Base-by-base conservation (phyloP, 202 grass and related monocot species). In the Tripidium arundinaceum region DNA sequence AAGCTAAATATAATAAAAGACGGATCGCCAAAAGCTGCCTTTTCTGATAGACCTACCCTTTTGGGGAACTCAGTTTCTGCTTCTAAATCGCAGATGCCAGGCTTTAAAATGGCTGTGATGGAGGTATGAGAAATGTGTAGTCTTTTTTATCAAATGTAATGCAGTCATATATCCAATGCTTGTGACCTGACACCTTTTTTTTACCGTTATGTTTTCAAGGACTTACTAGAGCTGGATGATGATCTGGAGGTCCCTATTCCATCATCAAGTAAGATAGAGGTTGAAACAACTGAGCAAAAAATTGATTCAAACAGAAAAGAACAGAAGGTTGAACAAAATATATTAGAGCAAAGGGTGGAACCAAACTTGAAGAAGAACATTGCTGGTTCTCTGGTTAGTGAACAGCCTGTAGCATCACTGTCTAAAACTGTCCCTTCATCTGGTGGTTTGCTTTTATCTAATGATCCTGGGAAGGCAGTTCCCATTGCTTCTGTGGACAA, bases 61-160 rank as follows among this genome's bases (percentile, higher is more conserved):
- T 83, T 28, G 12, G 38, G 22, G 25, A 69, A 84, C 82, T 83
- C 86, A 31, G 19, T 69, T 77, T 60, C 69, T 61, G 54, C 66
- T 77, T 57, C 69, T 46, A 61, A 50, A 86, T 82, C 79, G 15
- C 19, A 21, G 29, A 85, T 72, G 27, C 79, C 83, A 80, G 79
- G 69, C 61, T 91, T 91, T 77, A 85, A 88, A 79, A 85, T 88
- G 86, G 75, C 75, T 77, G 79, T 85, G 78, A 68, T 72, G 1
- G 83, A 91, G 89, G 89, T 91, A 88, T 46, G 33, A 6, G 34
- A 37, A 64, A 45, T 45, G 29, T 75, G 40, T n/a, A n/a, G 19
- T 19, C 54, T 34, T 74, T 74, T 7, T 19, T 45, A 65, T 77
- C 7, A 21, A 12, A 33, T 75, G 57, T 65, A n/a, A 55, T 64